These are phyloP conservation scores for Microsporum canis DNA, from an alignment of 2,329 filamentous ascomycete genomes.

Conservation along the genomic window DNA sequence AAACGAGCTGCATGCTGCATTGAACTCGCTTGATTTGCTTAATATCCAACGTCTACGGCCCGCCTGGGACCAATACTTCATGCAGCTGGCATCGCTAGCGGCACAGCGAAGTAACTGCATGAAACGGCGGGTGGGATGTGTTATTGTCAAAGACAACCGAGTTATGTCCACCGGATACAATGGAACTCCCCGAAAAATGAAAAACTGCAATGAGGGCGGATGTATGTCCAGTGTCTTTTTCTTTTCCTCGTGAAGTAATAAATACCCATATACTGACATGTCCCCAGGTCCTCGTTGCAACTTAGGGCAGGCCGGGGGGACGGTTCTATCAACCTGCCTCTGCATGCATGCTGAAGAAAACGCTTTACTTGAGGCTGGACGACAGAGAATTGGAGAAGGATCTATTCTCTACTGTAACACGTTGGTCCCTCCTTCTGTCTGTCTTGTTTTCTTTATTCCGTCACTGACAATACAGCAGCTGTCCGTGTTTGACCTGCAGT, in stretches of 20 bases:
- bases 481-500: slow-evolving; percentile 91
- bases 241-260: neutral
- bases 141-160: slow-evolving; percentile 71
- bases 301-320: slow-evolving; percentile 56
- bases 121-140: slow-evolving; percentile 92
- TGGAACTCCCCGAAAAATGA: slow-evolving; percentile 79
- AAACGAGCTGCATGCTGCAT: slow-evolving; percentile 57
- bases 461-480: slow-evolving; percentile 35
- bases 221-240: slow-evolving; percentile 40
- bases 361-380: slow-evolving; percentile 81
- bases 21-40: slow-evolving; percentile 63
- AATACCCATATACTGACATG: neutral
- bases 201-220: slow-evolving; percentile 86
- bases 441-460: slow-evolving; percentile 8
- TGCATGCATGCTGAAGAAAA: slow-evolving; percentile 99
- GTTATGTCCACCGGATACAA: slow-evolving; percentile 97
- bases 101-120: slow-evolving; percentile 92
- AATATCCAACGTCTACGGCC: slow-evolving; percentile 72
- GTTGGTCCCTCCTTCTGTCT: slow-evolving; percentile 21
- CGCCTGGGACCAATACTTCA: slow-evolving; percentile 95
- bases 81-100: slow-evolving; percentile 86
- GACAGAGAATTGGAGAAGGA: slow-evolving; percentile 74
- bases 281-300: slow-evolving; percentile 60
- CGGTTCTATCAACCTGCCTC: slow-evolving; percentile 71
- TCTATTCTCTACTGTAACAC: slow-evolving; percentile 88